Percentiles rank a stretch among this genome's conserved stretches.
These are phyloP conservation scores for Aspergillaceae sp. DNA, from an alignment of 2,329 filamentous ascomycete species.

Conservation along the genomic window DNA sequence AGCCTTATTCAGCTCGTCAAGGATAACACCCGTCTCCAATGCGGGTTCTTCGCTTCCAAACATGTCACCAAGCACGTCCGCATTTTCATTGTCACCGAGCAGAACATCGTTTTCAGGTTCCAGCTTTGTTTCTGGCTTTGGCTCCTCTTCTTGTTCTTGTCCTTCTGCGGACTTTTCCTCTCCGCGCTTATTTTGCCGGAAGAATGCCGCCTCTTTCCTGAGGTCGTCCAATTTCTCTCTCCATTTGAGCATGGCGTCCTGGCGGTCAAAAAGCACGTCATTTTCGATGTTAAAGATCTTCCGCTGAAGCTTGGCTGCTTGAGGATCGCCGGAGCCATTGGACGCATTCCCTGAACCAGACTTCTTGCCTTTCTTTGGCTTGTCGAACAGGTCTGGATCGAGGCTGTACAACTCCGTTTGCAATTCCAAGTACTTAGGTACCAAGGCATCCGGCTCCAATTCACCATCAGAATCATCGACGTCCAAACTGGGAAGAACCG, in stretches of 20 bases:
- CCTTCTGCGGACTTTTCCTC: conserved; percentile 38
- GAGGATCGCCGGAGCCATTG: conserved; percentile 26
- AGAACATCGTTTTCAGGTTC: conserved; percentile 11
- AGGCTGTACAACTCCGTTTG: conserved; percentile 60
- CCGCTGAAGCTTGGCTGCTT: conserved; percentile 57
- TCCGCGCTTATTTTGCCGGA: conserved; percentile 17
- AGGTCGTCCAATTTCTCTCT: conserved; percentile 49
- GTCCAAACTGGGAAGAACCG: conserved; percentile 13
- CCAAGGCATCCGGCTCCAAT: conserved; percentile 64
- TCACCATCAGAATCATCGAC: conserved; percentile 49
- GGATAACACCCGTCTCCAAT: conserved; percentile 36
- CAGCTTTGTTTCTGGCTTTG: conserved; percentile 8
- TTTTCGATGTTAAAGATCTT: conserved; percentile 71
- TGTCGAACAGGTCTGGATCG: conserved; percentile 46
- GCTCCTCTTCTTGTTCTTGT: conserved; percentile 29
- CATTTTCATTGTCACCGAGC: conserved; percentile 19
- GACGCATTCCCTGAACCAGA: conserved; percentile 16
- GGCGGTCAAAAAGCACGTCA: conserved; percentile 65
- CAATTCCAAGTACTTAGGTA: conserved; percentile 67
- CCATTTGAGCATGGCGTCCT: conserved; percentile 59
- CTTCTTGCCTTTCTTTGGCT: conserved; percentile 34
- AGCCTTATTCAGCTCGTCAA: conserved; percentile 14
- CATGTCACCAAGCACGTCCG: conserved; percentile 49
- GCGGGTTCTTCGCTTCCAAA: conserved; percentile 41
- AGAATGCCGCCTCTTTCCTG: conserved; percentile 49